These are phyloP conservation scores for Tolypocladium guangdongense DNA, from an alignment of 2,329 filamentous ascomycete genomes.

Conservation along the genomic window DNA sequence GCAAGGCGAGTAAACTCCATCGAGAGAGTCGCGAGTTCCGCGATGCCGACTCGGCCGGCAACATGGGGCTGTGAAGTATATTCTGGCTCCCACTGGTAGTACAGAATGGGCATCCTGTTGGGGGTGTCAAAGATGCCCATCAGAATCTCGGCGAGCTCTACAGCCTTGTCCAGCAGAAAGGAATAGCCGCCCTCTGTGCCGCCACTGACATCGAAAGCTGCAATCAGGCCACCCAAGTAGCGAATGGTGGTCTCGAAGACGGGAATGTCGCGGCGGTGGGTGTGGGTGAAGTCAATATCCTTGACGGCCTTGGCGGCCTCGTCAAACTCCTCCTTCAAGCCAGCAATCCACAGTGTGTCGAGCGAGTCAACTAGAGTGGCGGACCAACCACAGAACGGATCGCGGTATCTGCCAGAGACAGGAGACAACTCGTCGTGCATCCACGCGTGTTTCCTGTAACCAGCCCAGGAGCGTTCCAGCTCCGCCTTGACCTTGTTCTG, in stretches of 20 bases:
- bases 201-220: slow-evolving; percentile 77
- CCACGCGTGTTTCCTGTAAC: slow-evolving; percentile 73
- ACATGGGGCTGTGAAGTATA: slow-evolving; percentile 52
- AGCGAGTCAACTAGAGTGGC: slow-evolving; percentile 75
- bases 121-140: slow-evolving; percentile 84
- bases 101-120: slow-evolving; percentile 81
- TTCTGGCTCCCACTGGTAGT: slow-evolving; percentile 65
- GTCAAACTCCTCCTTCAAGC: slow-evolving; percentile 65
- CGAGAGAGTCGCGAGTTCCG: slow-evolving; percentile 69
- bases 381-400: slow-evolving; percentile 88
- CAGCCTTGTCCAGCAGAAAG: slow-evolving; percentile 64
- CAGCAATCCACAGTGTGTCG: slow-evolving; percentile 84
- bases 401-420: slow-evolving; percentile 52
- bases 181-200: slow-evolving; percentile 44
- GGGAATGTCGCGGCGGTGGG: slow-evolving; percentile 58
- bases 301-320: slow-evolving; percentile 60
- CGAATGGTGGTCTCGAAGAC: slow-evolving; percentile 88
- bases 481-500: slow-evolving; percentile 59
- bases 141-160: slow-evolving; percentile 68
- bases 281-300: slow-evolving; percentile 74
- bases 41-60: slow-evolving; percentile 47
- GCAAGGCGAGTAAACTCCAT: slow-evolving; percentile 86
- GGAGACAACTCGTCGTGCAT: slow-evolving; percentile 79
- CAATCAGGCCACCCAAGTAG: slow-evolving; percentile 76
- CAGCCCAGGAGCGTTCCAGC: slow-evolving; percentile 69